Conservation (phyloP, 1,284 basidiomycete genomes). For the Ganoderma multipileum region DNA sequence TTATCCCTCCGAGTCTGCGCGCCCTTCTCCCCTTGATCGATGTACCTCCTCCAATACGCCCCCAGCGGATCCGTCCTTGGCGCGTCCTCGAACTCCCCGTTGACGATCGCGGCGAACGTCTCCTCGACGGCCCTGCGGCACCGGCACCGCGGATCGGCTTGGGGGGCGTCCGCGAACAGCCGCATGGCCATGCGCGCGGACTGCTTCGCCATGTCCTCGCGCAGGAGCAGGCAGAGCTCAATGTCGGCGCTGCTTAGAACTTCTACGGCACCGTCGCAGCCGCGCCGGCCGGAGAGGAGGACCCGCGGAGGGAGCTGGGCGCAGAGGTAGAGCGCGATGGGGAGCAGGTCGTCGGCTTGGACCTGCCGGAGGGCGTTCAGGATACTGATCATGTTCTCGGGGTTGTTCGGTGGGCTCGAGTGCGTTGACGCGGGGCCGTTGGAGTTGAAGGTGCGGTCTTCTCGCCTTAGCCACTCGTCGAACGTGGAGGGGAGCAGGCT, state of each 20-base stretch:
- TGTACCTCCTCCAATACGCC: neutral
- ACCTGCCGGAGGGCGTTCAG: neutral
- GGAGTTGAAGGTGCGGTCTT: neutral
- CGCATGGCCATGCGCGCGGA: neutral
- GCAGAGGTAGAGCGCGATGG: slow-evolving; percentile 2
- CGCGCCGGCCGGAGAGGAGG: neutral
- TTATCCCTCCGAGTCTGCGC: neutral
- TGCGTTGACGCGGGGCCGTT: neutral
- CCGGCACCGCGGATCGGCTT: neutral
- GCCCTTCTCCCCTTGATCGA: neutral
- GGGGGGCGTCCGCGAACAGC: neutral
- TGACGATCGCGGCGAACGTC: neutral
- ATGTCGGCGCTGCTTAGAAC: neutral
- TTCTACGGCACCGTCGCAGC: neutral
- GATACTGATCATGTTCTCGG: neutral
- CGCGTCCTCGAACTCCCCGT: neutral
- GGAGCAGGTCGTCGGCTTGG: neutral
- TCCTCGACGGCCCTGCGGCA: neutral
- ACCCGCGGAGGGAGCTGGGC: neutral
- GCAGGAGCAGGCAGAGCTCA: neutral
- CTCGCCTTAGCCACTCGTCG: neutral
- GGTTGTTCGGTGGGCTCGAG: neutral
- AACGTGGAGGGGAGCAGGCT: slow-evolving; percentile 2
- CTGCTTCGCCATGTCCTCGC: neutral
- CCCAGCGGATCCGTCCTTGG: neutral